phyloP scores from a whole-genome alignment of 192 early-diverging fungal genomes.

The Backusella circina region DNA sequence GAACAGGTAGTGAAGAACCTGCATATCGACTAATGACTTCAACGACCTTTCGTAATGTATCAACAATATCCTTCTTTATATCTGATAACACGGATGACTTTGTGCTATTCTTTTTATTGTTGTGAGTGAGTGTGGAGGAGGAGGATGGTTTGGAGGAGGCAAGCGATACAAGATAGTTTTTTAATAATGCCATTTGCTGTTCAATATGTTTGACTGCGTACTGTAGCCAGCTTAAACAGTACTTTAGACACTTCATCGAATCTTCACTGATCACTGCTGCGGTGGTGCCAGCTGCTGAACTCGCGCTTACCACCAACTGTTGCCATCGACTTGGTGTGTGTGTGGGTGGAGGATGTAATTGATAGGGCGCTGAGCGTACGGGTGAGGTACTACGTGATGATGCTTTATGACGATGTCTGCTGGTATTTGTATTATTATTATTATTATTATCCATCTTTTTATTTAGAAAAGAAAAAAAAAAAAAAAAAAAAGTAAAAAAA shows the following conservation, averaged over 20 bases:
- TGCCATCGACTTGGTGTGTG: slow-evolving; percentile 44
- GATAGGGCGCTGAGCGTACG: slow-evolving; percentile 15
- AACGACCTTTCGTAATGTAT: slow-evolving; percentile 82
- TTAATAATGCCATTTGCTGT: slow-evolving; percentile 62
- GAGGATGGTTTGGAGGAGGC: slow-evolving; percentile 20
- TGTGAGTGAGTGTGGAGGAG: neutral
- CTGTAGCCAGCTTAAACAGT: slow-evolving; percentile 86
- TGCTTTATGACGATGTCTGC: neutral
- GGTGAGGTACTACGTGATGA: slow-evolving; percentile 19
- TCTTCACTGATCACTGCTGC: slow-evolving; percentile 86
- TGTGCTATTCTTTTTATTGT: slow-evolving; percentile 24
- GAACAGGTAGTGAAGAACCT: slow-evolving; percentile 76
- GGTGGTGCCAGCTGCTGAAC: slow-evolving; percentile 57
- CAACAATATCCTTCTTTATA: slow-evolving; percentile 72
- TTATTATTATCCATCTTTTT: neutral
- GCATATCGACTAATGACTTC: slow-evolving; percentile 87
- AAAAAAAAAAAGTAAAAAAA: neutral
- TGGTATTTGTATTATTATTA: neutral
- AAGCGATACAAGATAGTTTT: slow-evolving; percentile 50
- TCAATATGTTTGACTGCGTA: slow-evolving; percentile 76
- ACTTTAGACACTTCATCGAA: slow-evolving; percentile 80
- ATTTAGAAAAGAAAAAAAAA: neutral
- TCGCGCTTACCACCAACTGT: slow-evolving; percentile 56
- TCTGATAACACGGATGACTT: slow-evolving; percentile 28
- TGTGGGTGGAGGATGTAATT: neutral